Evolutionary conservation across 495 filamentous ascomycete species (phyloP), one percentile per base, ranked within the genome.

Genomic region (Amniculicola lignicola): DNA sequence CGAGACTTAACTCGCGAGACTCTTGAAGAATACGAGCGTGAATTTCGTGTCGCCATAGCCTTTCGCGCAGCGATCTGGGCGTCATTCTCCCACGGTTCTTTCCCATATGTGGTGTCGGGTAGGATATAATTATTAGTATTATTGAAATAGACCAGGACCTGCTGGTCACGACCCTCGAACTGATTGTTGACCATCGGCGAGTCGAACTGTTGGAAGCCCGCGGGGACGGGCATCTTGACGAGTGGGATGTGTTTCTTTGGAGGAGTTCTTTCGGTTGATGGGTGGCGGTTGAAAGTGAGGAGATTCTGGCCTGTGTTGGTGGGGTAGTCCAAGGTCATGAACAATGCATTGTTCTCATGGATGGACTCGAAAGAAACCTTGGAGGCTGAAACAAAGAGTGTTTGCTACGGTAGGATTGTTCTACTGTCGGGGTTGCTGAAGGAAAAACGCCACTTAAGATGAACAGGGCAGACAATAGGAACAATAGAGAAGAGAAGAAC

Each of bases 341-440:
- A 61, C 51, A 61, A 56, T 56, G 58, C 58, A 61, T 61, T 61
- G 51, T 61, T 48, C 31, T 61, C 33, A 36, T 37, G 37, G 6
- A 39, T 15, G 22, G 22, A 50, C 10, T 41, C 24, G 47, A 51
- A n/a, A 28, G 55, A 22, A 45, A 55, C 27, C 21, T 37, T 19
- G 11, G 11, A 33, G 51, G 55, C 55, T 59, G 58, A 61, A 56
- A 61, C 58, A 51, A 51, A 27, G 35, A 46, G 25, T 1, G 58
- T 55, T 55, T 61, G 58, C 43, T 37, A 40, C 36, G 42, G 35
- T 54, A 35, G 41, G 36, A 38, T 54, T 47, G 57, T 49, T 61
- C 57, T 61, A 61, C 55, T 55, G 58, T 61, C 21, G 51, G 43
- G 38, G 18, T n/a, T 14, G 12, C 14, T 44, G 35, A 58, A 41